phyloP scores from a whole-genome alignment of 768 basidiomycete species.

The Phlebiopsis flavidoalba region DNA sequence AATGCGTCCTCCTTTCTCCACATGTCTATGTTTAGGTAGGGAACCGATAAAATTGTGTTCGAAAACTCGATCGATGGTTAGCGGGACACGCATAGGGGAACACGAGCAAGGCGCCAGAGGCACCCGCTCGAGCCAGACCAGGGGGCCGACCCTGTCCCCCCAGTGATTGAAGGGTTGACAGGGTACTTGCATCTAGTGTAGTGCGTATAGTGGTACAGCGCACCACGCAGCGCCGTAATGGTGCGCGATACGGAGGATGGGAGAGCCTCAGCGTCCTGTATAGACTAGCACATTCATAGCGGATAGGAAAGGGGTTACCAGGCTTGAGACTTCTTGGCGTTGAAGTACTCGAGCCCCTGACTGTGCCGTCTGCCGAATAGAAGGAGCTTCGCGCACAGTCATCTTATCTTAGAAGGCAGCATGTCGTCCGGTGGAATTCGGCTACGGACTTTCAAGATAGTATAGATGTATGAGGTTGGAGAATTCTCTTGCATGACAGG shows the following conservation, averaged over 20 bases:
- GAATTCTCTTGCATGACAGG: too few relatives aligned
- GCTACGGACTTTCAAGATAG: not conserved
- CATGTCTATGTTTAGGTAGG: constrained; percentile 56
- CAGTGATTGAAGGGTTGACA: constrained; percentile 51
- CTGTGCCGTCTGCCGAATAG: not conserved
- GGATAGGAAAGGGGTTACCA: not conserved
- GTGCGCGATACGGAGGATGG: constrained; percentile 28
- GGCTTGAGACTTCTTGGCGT: not conserved
- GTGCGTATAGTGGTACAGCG: constrained; percentile 65
- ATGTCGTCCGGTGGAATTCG: not conserved
- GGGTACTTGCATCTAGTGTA: constrained; percentile 82
- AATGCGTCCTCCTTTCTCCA: constrained; percentile 66
- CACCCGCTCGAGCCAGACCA: too few relatives aligned
- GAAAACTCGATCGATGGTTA: constrained; percentile 27
- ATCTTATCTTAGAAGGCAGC: not conserved
- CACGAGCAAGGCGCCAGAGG: constrained; percentile 73
- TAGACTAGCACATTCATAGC: constrained; percentile 43
- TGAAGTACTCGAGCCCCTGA: too few relatives aligned
- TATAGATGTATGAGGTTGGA: too few relatives aligned
- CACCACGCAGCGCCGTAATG: constrained; percentile 36
- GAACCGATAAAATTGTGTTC: constrained; percentile 29
- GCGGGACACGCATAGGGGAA: constrained; percentile 62
- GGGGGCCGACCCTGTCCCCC: constrained; percentile 62
- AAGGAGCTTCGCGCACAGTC: not conserved
- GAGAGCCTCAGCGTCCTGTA: constrained; percentile 37